These are phyloP conservation scores for Physcomitrium patens DNA, from an alignment of 225 moss, liverwort and hornwort genomes.

Conservation along the genomic window DNA sequence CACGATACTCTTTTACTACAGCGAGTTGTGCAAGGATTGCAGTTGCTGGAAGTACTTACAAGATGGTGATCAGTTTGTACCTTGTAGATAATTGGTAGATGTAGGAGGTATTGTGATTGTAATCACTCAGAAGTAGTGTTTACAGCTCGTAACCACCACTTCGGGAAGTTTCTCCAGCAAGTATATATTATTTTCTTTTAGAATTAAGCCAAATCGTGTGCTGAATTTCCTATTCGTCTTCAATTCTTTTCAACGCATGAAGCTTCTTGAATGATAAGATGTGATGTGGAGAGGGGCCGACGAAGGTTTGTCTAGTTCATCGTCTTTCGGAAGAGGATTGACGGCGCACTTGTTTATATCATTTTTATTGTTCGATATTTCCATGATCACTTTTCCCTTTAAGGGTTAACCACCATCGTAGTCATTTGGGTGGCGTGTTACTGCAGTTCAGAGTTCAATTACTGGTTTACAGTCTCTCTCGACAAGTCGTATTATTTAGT, in stretches of 20 bases:
- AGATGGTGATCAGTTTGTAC: conserved; percentile 25
- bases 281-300: not conserved
- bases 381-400: too few relatives aligned
- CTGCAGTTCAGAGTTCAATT: too few relatives aligned
- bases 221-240: not conserved
- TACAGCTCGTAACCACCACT: conserved; percentile 28
- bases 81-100: conserved; percentile 25
- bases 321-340: too few relatives aligned
- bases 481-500: too few relatives aligned
- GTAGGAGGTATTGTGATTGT: conserved; percentile 17
- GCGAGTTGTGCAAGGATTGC: not conserved
- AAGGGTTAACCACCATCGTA: too few relatives aligned
- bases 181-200: conserved; percentile 29
- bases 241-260: not conserved
- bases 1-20: not conserved
- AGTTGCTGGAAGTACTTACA: conserved; percentile 23
- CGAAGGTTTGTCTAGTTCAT: too few relatives aligned
- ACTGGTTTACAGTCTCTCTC: too few relatives aligned
- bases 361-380: too few relatives aligned
- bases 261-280: not conserved
- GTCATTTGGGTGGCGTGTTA: too few relatives aligned
- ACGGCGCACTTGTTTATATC: too few relatives aligned
- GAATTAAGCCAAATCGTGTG: conserved; percentile 26
- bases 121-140: not conserved
- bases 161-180: conserved; percentile 25